Percentiles rank a stretch among this genome's conserved stretches.
Conservation (phyloP, 208 protist genomes). For the Wallacemonas sp. region DNA sequence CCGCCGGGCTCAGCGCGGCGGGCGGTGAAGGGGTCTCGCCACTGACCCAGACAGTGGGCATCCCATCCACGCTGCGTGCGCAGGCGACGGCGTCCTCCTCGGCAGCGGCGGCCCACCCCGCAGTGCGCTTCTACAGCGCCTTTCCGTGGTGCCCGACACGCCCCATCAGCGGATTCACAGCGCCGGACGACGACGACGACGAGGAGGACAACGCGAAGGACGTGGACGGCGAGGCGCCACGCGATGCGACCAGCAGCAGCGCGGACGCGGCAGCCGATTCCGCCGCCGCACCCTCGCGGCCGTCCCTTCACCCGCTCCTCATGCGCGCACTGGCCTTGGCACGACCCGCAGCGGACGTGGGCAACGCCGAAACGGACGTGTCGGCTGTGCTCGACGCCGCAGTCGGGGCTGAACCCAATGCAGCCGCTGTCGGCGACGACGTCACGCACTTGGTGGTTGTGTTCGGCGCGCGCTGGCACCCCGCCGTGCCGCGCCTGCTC, state of each 20-base stretch:
- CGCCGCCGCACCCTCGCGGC: not conserved
- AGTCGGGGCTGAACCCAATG: not conserved
- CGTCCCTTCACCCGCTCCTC: slow-evolving; percentile 5
- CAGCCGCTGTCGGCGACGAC: slow-evolving; percentile 19
- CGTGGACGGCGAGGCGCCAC: not conserved
- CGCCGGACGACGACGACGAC: not conserved
- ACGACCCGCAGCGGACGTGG: slow-evolving; percentile 7
- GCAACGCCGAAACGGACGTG: slow-evolving; percentile 16
- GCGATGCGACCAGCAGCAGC: not conserved
- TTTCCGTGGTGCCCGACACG: slow-evolving; percentile 13
- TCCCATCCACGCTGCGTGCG: not conserved
- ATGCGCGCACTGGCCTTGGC: not conserved
- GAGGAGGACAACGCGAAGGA: slow-evolving; percentile 1
- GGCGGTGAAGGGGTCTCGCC: not conserved
- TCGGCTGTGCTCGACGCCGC: not conserved
- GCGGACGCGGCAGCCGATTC: not conserved
- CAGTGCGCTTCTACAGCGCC: slow-evolving; percentile 2
- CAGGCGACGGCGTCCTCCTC: not conserved
- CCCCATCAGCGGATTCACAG: not conserved
- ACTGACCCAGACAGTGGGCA: too few relatives aligned
- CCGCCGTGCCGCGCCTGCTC: slow-evolving; percentile 35
- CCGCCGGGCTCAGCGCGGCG: not conserved
- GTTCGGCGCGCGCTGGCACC: slow-evolving; percentile 73
- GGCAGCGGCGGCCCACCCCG: not conserved
- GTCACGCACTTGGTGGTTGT: slow-evolving; percentile 45